phyloP scores from a whole-genome alignment of 2,329 filamentous ascomycete genomes.

The Talaromyces sp. region DNA sequence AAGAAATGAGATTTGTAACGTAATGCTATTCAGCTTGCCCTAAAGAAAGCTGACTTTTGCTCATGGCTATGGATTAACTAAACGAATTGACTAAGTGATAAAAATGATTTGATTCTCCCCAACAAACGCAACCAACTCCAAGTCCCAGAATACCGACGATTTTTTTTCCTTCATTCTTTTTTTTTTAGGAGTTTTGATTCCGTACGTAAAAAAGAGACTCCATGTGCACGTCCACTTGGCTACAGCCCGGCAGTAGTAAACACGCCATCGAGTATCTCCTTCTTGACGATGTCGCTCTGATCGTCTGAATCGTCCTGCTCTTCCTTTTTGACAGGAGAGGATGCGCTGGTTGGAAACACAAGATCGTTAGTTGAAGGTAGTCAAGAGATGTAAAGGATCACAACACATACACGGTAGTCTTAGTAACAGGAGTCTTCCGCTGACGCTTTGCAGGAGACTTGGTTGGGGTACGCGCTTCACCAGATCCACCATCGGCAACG shows the following conservation, averaged over 20 bases:
- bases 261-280: background rate
- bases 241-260: slow-evolving; percentile 10
- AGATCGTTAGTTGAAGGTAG: background rate
- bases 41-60: background rate
- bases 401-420: slow-evolving; percentile 8
- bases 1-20: background rate
- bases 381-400: too few relatives aligned
- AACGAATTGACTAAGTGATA: background rate
- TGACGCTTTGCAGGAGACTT: slow-evolving; percentile 18
- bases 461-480: slow-evolving; percentile 11
- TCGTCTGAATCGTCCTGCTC: background rate
- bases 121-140: background rate
- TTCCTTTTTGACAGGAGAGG: background rate
- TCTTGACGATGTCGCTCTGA: background rate
- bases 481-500: background rate
- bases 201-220: background rate
- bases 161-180: background rate
- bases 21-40: background rate
- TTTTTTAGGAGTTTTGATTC: background rate
- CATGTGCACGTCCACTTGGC: background rate
- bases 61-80: background rate
- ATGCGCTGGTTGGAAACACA: background rate
- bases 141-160: background rate
- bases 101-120: background rate
- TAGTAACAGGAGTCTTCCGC: slow-evolving; percentile 17